Evolutionary conservation across 2,329 filamentous ascomycete species (phyloP), one percentile per base, ranked within the genome.

Genomic region (Scolecobasidium constrictum): DNA sequence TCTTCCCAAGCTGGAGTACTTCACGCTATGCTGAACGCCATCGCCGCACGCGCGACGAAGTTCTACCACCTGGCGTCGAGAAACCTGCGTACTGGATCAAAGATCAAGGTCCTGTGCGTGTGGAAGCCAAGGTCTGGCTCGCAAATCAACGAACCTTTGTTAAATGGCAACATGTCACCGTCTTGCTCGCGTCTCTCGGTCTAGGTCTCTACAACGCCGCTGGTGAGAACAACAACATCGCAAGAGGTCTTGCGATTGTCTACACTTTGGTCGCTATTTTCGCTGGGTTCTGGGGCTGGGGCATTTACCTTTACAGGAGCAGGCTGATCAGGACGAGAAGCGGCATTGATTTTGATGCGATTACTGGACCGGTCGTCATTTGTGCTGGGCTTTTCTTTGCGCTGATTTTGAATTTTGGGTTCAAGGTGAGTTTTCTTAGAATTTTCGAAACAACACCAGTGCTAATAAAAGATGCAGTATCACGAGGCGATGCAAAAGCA

Each of bases 71-170:
- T 19, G 92, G 92, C 22, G 86, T 98, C n/a, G 76, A 76, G 17
- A 80, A 93, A 56, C 92, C 92, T 2, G 77, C 75, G 6, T 73
- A 78, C 50, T 93, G 90, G 80, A 85, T 98, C 70, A 98, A 98
- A 68, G 93, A 98, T 63, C 76, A 83, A 23, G 90, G 92, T 3
- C 84, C 87, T 26, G 75, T 96, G 50, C 83, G 87, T 57, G 86
- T 98, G 45, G 92, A 98, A 66, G 87, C 86, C 48, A 98, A 98
- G 65, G 90, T 98, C 21, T 98, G 92, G 90, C 80, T 98, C 45
- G 92, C 92, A 43, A 98, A 98, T 63, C 90, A 98, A 66, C 82
- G 92, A 48, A 98, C 92, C 0, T 98, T 95, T 59, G 81, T 98
- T 62, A 96, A 95, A 63, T 98, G 92, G 92, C 86, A 96, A 68